Evolutionary conservation across 352 stramenopile species (phyloP).

Genomic region (Blastocystis sp.): DNA sequence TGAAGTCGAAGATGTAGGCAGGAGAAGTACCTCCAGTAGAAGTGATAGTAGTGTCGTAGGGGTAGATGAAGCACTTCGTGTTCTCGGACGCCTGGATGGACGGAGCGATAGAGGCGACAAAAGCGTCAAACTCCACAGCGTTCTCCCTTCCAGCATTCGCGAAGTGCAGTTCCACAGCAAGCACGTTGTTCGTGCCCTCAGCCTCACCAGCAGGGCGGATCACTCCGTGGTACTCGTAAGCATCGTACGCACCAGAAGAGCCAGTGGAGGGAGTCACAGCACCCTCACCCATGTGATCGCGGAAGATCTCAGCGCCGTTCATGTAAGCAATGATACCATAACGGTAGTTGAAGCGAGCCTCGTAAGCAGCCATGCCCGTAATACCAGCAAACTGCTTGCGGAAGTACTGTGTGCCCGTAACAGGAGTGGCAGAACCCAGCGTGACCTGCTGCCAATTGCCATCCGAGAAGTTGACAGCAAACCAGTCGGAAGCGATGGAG

Average conservation of each 20-base stretch:
- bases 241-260: not conserved
- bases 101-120: not conserved
- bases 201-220: not conserved
- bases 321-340: constrained; percentile 32
- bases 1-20: constrained; percentile 18
- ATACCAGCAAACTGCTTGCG: constrained; percentile 32
- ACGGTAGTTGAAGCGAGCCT: not conserved
- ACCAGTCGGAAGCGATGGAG: not conserved
- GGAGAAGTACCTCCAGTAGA: not conserved
- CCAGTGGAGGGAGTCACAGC: not conserved
- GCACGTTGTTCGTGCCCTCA: not conserved
- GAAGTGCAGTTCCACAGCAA: constrained; percentile 39
- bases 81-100: not conserved
- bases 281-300: constrained; percentile 1
- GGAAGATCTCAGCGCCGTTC: constrained; percentile 9
- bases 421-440: not conserved
- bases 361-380: constrained; percentile 15
- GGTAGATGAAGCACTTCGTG: constrained; percentile 3
- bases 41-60: not conserved
- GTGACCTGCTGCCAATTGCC: too few species aligned
- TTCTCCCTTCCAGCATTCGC: not conserved
- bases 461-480: too few species aligned
- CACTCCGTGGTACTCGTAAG: not conserved
- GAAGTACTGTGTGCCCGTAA: constrained; percentile 23
- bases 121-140: not conserved